Percentiles rank a stretch among this genome's conserved stretches.
Conservation (phyloP, 441 rosid species). For the Erysimum cheiri region DNA sequence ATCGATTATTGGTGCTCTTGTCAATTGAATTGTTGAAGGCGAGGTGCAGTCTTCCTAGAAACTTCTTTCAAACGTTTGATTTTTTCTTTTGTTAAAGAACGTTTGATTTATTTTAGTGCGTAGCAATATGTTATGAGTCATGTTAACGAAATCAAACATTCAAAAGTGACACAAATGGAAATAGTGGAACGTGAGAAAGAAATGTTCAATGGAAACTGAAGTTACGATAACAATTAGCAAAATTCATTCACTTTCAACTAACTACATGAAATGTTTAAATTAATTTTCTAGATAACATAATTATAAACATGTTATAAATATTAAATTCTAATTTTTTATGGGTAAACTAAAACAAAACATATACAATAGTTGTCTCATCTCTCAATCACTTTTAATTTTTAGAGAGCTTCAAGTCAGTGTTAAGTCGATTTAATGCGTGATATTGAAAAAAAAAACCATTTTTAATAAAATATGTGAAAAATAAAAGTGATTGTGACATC, state of each 20-base stretch:
- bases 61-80: conserved; percentile 8
- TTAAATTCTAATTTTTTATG: no score
- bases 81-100: background rate
- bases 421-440: no score
- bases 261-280: background rate
- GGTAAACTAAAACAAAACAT: no score
- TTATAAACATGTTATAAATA: no score
- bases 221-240: background rate
- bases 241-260: background rate
- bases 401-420: no score
- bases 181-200: background rate
- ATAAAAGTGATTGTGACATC: no score
- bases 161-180: background rate
- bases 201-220: background rate
- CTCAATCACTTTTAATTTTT: no score
- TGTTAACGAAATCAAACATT: conserved; percentile 4
- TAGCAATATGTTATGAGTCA: conserved; percentile 1
- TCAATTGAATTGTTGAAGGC: no score
- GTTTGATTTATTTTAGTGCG: conserved; percentile 8
- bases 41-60: conserved; percentile 14
- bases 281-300: background rate
- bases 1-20: no score
- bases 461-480: no score
- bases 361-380: no score
- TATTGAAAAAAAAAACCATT: no score